Evolutionary conservation across 2,329 filamentous ascomycete species (phyloP).

Genomic region (Fusarium sp.): DNA sequence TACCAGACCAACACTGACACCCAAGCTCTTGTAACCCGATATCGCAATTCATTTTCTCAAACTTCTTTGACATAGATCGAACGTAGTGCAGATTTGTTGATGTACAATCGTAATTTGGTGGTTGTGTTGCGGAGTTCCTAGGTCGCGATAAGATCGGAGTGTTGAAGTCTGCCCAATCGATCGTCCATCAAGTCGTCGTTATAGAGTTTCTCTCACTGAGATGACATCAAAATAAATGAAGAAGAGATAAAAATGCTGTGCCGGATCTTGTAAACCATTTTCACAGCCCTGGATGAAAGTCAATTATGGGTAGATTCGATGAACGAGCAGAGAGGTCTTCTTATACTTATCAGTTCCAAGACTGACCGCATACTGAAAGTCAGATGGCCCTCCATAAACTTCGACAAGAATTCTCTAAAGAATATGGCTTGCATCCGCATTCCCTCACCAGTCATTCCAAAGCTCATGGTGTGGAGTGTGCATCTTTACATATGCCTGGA

Average conservation of each 20-base stretch:
- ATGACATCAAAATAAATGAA: not conserved
- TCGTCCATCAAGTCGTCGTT: not conserved
- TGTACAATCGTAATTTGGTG: not conserved
- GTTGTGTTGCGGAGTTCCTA: conserved; percentile 7
- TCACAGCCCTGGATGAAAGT: not conserved
- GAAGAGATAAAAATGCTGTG: not conserved
- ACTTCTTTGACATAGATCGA: not conserved
- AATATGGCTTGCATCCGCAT: conserved; percentile 39
- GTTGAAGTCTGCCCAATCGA: not conserved
- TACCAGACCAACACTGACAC: not conserved
- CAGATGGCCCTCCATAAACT: conserved; percentile 31
- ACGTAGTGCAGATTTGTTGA: not conserved
- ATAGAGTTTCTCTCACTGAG: not conserved
- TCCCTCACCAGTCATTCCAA: conserved; percentile 36
- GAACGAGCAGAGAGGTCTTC: conserved; percentile 7
- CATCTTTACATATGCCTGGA: conserved; percentile 26
- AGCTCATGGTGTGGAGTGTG: conserved; percentile 33
- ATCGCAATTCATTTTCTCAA: not conserved
- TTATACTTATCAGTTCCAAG: conserved; percentile 20
- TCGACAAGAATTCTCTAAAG: conserved; percentile 35
- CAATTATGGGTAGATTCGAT: no score
- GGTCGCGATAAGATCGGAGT: not conserved
- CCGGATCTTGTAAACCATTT: no score
- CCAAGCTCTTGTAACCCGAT: conserved; percentile 15
- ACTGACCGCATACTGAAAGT: conserved; percentile 7